Evolutionary conservation across 306 rosid species (phyloP).

Genomic region (Quercus glauca): DNA sequence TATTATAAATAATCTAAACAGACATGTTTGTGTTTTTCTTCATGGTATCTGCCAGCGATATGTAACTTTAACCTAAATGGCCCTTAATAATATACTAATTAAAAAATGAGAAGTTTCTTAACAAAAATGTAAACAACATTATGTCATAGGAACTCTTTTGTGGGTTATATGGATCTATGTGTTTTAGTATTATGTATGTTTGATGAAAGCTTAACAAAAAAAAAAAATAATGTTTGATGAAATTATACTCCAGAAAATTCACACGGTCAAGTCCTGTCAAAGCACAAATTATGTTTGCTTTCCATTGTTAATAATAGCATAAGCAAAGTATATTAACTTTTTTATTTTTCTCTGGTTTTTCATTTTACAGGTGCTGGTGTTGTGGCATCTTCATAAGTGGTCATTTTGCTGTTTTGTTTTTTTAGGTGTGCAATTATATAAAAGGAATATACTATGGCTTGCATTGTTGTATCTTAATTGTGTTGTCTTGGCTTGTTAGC

Average conservation of each 20-base stretch:
- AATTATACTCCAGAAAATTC: background rate
- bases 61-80: background rate
- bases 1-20: background rate
- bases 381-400: conserved; percentile 4
- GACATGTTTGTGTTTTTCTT: background rate
- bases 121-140: background rate
- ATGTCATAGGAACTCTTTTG: no score
- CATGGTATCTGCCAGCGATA: background rate
- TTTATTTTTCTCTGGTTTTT: background rate
- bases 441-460: background rate
- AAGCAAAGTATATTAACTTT: background rate
- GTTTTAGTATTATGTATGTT: background rate
- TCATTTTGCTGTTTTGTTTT: background rate
- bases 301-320: background rate
- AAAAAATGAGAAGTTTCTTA: background rate
- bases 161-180: no score
- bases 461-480: background rate
- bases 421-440: background rate
- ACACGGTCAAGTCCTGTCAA: background rate
- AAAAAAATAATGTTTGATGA: no score
- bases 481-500: background rate
- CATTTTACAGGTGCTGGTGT: conserved; percentile 1
- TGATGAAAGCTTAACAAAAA: no score
- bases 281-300: background rate
- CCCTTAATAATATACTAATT: background rate